Evolutionary conservation across 176 grass and related monocot species (phyloP).

Genomic region (Carex littledalei): DNA sequence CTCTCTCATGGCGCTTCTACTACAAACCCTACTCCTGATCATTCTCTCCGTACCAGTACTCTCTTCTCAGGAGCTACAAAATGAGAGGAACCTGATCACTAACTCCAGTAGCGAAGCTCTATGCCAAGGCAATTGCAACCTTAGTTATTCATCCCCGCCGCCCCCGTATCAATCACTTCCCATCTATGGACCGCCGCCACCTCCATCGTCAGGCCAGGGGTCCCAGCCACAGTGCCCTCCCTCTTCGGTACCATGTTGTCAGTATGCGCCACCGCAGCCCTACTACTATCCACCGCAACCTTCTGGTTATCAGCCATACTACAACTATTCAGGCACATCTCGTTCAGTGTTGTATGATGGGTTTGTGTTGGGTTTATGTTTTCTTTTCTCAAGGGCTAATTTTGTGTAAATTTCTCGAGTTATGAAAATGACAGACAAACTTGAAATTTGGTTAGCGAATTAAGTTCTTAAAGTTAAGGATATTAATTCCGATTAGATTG

Average conservation of each 20-base stretch:
- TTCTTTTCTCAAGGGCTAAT: not conserved
- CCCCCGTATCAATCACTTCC: constrained; percentile 4
- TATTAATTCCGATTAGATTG: too few species aligned
- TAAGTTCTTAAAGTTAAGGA: too few species aligned
- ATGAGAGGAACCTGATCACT: too few species aligned
- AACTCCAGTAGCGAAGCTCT: too few species aligned
- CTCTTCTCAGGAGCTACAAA: not conserved
- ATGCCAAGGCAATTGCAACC: constrained; percentile 1
- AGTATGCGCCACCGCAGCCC: not conserved
- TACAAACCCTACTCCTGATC: not conserved
- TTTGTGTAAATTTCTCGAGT: not conserved
- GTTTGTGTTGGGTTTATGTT: constrained; percentile 1
- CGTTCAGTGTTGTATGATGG: not conserved
- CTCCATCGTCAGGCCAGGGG: not conserved
- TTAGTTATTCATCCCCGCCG: not conserved
- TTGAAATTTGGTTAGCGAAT: not conserved
- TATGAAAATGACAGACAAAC: not conserved
- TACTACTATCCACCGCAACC: constrained; percentile 2
- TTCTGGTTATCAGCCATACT: not conserved
- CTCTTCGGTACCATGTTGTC: not conserved
- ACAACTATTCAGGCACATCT: not conserved
- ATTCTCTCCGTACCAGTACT: not conserved
- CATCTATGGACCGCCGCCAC: not conserved
- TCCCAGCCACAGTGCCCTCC: not conserved
- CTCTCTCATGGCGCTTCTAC: not conserved